These are phyloP conservation scores for Phialophora chinensis DNA, from an alignment of 2,329 filamentous ascomycete genomes.

Conservation along the genomic window DNA sequence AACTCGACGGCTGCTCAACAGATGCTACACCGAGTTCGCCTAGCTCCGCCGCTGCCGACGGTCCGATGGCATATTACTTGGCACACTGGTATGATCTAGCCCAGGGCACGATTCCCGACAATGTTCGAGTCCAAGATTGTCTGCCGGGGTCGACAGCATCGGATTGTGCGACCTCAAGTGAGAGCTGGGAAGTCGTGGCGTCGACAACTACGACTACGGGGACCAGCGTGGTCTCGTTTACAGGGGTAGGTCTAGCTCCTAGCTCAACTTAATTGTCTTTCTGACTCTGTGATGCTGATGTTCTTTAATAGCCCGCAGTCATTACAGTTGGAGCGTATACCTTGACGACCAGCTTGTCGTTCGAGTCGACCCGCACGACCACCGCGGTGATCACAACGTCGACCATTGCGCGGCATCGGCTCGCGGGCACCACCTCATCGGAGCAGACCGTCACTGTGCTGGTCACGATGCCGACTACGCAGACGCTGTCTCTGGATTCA, in stretches of 20 bases:
- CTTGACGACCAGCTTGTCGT: constrained; percentile 25
- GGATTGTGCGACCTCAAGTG: constrained; percentile 28
- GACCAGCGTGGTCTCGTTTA: constrained; percentile 25
- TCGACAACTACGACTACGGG: constrained; percentile 17
- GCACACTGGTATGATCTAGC: constrained; percentile 37
- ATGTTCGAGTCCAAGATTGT: constrained; percentile 34
- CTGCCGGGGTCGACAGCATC: constrained; percentile 8
- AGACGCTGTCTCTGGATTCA: constrained; percentile 24
- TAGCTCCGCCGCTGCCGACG: neutral
- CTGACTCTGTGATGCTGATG: neutral
- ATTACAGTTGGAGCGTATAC: constrained; percentile 22
- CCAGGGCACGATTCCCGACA: constrained; percentile 21
- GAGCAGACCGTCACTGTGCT: constrained; percentile 26
- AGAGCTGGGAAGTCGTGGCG: constrained; percentile 31
- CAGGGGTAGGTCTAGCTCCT: constrained; percentile 20
- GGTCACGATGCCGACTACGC: constrained; percentile 28
- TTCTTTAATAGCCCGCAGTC: constrained; percentile 17
- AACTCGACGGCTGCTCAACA: constrained; percentile 19
- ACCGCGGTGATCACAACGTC: constrained; percentile 20
- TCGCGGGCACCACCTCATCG: neutral
- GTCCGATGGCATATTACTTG: constrained; percentile 30
- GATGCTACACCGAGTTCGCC: neutral
- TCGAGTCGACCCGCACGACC: constrained; percentile 23
- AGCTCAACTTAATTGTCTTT: neutral
- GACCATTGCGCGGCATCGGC: constrained; percentile 16